Conservation (phyloP, 176 grass and related monocot species). For the Phragmites australis region DNA sequence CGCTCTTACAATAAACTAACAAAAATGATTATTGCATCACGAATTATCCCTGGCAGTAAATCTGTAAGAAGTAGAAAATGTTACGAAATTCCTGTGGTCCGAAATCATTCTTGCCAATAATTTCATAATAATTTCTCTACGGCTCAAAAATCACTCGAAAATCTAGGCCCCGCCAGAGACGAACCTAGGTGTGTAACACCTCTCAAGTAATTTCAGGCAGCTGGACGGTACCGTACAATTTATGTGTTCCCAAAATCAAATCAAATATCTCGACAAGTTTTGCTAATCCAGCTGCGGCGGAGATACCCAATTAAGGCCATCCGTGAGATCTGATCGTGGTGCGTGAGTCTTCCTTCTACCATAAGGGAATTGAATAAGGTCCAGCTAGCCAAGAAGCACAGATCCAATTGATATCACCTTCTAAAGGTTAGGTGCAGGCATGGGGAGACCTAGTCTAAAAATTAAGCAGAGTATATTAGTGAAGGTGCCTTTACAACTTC, state of each 20-base stretch:
- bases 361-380: conserved; percentile 6
- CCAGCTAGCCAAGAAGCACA: conserved; percentile 16
- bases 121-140: neutral
- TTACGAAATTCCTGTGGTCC: neutral
- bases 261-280: neutral
- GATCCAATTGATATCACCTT: conserved; percentile 8
- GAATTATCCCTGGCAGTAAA: too few relatives aligned
- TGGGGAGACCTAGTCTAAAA: too few relatives aligned
- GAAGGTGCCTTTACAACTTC: too few relatives aligned
- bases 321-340: conserved; percentile 29
- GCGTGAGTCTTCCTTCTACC: neutral
- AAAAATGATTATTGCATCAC: too few relatives aligned
- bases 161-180: too few relatives aligned
- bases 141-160: neutral
- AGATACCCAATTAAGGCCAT: conserved; percentile 5
- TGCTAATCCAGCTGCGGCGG: neutral
- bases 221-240: conserved; percentile 3
- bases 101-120: neutral
- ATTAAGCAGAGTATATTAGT: too few relatives aligned
- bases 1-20: too few relatives aligned
- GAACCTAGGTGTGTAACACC: neutral
- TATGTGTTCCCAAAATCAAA: neutral
- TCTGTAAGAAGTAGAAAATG: neutral
- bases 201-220: neutral
- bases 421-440: neutral